A percentile compares a stretch with the other conserved stretches of the same genome.
Conservation (phyloP, 2,329 filamentous ascomycete species). For the Colletotrichum endophyticum region DNA sequence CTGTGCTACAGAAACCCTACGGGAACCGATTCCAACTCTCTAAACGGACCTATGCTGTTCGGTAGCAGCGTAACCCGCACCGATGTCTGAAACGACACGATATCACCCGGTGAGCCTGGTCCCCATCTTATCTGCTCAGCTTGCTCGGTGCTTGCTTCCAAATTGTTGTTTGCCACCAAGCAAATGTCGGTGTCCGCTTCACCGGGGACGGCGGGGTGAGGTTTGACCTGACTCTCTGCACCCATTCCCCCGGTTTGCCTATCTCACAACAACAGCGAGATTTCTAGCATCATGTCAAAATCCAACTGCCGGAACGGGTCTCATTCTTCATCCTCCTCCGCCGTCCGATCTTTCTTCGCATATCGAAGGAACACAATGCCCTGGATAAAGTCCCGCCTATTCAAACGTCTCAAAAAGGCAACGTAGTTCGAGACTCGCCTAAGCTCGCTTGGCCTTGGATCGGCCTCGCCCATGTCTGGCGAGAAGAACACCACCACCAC, state of each 20-base stretch:
- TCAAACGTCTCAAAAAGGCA: background rate
- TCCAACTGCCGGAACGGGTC: background rate
- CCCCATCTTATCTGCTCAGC: background rate
- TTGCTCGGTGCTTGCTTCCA: background rate
- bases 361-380: background rate
- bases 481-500: background rate
- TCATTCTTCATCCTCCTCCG: background rate
- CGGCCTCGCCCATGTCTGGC: background rate
- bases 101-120: constrained; percentile 16
- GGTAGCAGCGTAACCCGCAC: background rate
- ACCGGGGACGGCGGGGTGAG: background rate
- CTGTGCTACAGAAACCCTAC: background rate
- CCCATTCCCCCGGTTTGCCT: background rate
- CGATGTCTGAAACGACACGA: constrained; percentile 17
- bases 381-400: background rate
- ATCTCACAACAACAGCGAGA: background rate
- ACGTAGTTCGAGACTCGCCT: background rate
- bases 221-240: background rate
- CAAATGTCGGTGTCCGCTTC: background rate
- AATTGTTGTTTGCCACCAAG: background rate
- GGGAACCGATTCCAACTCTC: background rate
- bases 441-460: background rate
- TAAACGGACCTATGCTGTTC: background rate
- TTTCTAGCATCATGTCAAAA: background rate
- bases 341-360: background rate